A percentile compares a stretch with the other conserved stretches of the same genome.
Conservation (phyloP, 1,139 yeast species). For the Insectozyma bohioensis region DNA sequence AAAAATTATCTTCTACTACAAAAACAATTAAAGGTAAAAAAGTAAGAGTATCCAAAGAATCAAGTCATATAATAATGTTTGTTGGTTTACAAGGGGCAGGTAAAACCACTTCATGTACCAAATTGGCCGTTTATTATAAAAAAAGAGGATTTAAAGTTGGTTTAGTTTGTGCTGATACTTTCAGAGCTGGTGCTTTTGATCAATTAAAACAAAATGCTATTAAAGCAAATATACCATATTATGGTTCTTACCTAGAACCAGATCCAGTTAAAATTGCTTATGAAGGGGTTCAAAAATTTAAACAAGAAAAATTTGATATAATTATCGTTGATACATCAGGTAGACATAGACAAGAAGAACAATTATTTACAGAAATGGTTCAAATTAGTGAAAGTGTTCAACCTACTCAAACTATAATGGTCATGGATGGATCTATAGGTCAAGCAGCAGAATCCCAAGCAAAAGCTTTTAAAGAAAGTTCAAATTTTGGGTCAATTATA, state of each 20-base stretch:
- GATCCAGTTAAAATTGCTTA: conserved; percentile 92
- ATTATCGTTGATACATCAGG: conserved; percentile 98
- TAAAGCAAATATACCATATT: conserved; percentile 90
- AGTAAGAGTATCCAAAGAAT: conserved; percentile 27
- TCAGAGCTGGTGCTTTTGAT: conserved; percentile 99
- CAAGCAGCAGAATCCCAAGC: conserved; percentile 98
- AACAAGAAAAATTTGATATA: conserved; percentile 86
- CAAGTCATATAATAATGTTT: conserved; percentile 78
- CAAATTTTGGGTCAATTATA: conserved; percentile 93
- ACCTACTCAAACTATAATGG: conserved; percentile 97
- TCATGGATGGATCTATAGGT: conserved; percentile 95
- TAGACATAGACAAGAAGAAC: conserved; percentile 94
- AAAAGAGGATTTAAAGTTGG: conserved; percentile 94
- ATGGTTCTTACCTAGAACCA: conserved; percentile 92
- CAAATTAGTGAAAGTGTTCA: conserved; percentile 83
- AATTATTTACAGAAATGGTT: conserved; percentile 90
- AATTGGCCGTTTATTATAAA: conserved; percentile 91
- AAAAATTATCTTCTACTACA: conserved; percentile 45
- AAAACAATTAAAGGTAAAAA: conserved; percentile 32
- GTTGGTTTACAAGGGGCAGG: conserved; percentile 99
- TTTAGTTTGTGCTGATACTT: conserved; percentile 97
- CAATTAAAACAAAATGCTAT: conserved; percentile 97
- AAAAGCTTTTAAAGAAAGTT: conserved; percentile 86
- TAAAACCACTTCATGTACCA: conserved; percentile 96
- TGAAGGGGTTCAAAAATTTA: conserved; percentile 91